Evolutionary conservation across 768 basidiomycete species (phyloP), one percentile per base, ranked within the genome.

Genomic region (Chalciporus pseudorubinellus): DNA sequence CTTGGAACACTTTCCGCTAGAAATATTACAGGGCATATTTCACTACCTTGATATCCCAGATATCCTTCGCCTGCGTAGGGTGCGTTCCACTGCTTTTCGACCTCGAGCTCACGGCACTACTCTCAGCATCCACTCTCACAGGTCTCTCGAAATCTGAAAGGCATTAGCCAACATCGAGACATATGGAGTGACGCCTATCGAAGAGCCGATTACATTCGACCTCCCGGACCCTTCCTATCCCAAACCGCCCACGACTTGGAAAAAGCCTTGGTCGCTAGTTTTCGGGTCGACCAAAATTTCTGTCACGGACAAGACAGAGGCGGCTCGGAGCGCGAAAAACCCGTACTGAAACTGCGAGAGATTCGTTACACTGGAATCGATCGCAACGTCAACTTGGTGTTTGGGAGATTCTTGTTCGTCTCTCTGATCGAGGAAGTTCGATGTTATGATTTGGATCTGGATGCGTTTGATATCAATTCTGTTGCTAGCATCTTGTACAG

Each of bases 131-230:
- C 33, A 22, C 44, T 16, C 14, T 40, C 18, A 5, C 41, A 61
- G 57, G 60, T 59, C 29, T 52, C 50, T 22, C 52, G 29, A 22
- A 48, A 46, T 38, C 34, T 62, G 16, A 48, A 55, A 2, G 36
- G 6, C 4, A 20, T 47, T 0, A 62, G 48, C 46, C 43, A 40
- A 22, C 20, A 6, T 22, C 59, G 49, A 46, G 39, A 44, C 4
- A 14, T 65, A 14, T 64, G 62, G 63, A 50, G 50, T 12, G 20
- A 52, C 5, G 46, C 45, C n/a, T 62, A 62, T 51, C 50, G 59
- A 34, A 45, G 20, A 0, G 44, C 51, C 38, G n/a, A 43, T 4
- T 51, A 62, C 12, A 20, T 62, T 45, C 44, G 44, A 19, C 60
- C 52, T 21, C 58, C 62, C 1, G 62, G 62, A 0, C 63, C 60